Conservation (phyloP, 768 basidiomycete genomes). For the Xerocomellus chrysenteron region DNA sequence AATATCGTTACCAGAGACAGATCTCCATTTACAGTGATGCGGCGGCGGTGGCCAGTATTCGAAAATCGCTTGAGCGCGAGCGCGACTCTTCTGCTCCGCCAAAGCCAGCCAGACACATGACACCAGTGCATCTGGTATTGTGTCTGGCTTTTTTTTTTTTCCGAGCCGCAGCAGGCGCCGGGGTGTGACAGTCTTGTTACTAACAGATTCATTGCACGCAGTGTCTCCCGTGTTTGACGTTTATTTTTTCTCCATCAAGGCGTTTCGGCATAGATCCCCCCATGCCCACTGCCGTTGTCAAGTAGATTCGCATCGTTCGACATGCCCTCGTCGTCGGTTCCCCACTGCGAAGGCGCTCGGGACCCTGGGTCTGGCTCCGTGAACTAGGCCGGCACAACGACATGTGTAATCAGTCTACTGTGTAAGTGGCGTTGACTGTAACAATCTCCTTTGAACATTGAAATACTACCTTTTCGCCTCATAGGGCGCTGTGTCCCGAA, state of each 20-base stretch:
- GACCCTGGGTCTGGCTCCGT: constrained; percentile 6
- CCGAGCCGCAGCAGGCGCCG: not conserved
- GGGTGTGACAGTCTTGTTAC: not conserved
- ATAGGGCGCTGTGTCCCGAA: not conserved
- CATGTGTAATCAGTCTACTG: not conserved
- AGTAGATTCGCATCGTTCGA: not conserved
- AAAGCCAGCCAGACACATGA: not conserved
- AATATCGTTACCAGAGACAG: not conserved
- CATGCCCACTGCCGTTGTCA: not conserved
- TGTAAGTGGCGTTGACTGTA: not conserved
- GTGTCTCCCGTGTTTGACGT: constrained; percentile 1
- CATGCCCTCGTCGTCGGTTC: constrained; percentile 5
- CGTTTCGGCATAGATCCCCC: constrained; percentile 12
- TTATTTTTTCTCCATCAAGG: constrained; percentile 7
- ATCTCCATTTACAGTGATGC: constrained; percentile 5
- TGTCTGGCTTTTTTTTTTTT: not conserved
- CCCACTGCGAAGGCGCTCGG: not conserved
- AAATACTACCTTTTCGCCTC: not conserved
- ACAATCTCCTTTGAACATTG: not conserved
- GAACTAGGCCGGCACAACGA: not conserved
- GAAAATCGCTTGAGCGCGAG: constrained; percentile 2
- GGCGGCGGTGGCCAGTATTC: not conserved
- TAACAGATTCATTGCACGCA: constrained; percentile 4
- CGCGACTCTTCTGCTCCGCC: not conserved
- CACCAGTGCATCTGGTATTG: not conserved